These are phyloP conservation scores for Mycena rosella DNA, from an alignment of 768 basidiomycete genomes.

Conservation along the genomic window DNA sequence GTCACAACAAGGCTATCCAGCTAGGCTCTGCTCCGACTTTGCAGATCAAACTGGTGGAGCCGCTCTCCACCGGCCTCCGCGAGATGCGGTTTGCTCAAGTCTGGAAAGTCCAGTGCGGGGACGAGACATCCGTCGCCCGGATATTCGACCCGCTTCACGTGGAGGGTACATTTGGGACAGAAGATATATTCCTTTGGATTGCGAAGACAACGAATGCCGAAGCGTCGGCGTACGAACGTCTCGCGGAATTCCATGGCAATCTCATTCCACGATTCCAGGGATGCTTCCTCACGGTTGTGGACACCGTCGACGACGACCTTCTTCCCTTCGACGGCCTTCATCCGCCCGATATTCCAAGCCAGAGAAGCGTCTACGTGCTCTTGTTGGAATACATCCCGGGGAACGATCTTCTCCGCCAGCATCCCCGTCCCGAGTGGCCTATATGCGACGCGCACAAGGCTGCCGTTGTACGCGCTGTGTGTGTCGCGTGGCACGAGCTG, in stretches of 20 bases:
- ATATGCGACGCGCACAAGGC: not conserved
- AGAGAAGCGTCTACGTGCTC: not conserved
- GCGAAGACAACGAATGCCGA: too few relatives aligned
- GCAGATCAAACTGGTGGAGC: not conserved
- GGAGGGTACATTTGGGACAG: not conserved
- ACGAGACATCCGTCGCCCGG: not conserved
- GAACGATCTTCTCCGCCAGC: not conserved
- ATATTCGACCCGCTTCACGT: slow-evolving; percentile 4
- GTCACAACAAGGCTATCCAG: too few relatives aligned
- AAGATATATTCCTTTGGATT: too few relatives aligned
- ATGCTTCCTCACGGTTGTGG: not conserved
- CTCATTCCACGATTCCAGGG: not conserved
- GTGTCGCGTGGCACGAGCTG: too few relatives aligned
- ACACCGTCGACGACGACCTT: slow-evolving; percentile 5
- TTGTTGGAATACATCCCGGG: not conserved
- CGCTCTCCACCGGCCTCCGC: slow-evolving; percentile 1
- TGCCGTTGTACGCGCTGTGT: too few relatives aligned
- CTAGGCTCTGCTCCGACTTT: too few relatives aligned
- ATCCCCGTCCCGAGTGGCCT: not conserved
- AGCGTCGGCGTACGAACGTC: too few relatives aligned
- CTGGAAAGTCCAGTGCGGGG: not conserved
- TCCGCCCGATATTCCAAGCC: not conserved
- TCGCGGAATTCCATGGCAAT: not conserved
- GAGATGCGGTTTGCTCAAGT: not conserved
- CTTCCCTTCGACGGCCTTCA: not conserved